Percentiles rank a stretch among this genome's conserved stretches.
Conservation (phyloP, 2,329 filamentous ascomycete species). For the Arthrobotrys musiformis region DNA sequence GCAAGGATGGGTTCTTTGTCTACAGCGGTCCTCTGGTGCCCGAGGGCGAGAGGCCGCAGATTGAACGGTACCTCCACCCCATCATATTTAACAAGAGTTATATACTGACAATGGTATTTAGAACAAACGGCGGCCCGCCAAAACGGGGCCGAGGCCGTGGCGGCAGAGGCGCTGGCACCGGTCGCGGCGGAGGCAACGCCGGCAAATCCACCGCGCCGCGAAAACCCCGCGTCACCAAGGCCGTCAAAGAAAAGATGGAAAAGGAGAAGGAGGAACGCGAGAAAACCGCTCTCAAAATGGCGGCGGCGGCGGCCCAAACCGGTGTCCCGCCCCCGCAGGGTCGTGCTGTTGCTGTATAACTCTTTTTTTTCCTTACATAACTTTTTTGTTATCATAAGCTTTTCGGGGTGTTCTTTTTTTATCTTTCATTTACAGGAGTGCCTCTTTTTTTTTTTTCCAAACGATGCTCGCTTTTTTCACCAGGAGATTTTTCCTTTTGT, state of each 20-base stretch:
- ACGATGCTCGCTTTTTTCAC: too few relatives aligned
- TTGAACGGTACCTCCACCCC: conserved; percentile 68
- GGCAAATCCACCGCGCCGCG: conserved; percentile 69
- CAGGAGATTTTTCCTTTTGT: too few relatives aligned
- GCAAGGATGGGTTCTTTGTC: conserved; percentile 96
- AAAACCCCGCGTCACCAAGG: conserved; percentile 87
- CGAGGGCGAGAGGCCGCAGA: conserved; percentile 79
- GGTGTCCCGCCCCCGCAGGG: not conserved
- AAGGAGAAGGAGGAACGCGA: conserved; percentile 82
- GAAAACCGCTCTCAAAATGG: conserved; percentile 47
- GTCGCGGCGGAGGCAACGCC: conserved; percentile 65
- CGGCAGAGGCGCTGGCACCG: conserved; percentile 67
- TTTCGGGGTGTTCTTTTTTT: not conserved
- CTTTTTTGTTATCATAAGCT: not conserved
- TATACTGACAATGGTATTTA: too few relatives aligned
- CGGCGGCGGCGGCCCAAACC: conserved; percentile 80
- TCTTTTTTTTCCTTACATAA: not conserved
- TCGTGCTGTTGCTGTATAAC: conserved; percentile 15
- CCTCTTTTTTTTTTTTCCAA: not conserved
- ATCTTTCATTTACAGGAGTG: not conserved
- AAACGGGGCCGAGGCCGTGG: conserved; percentile 63
- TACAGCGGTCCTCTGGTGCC: conserved; percentile 92
- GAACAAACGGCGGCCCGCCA: conserved; percentile 76
- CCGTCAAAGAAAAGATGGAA: conserved; percentile 82
- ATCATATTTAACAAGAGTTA: too few relatives aligned